Conservation (phyloP, 495 filamentous ascomycete genomes). For the Aspergillus olivimuriae region DNA sequence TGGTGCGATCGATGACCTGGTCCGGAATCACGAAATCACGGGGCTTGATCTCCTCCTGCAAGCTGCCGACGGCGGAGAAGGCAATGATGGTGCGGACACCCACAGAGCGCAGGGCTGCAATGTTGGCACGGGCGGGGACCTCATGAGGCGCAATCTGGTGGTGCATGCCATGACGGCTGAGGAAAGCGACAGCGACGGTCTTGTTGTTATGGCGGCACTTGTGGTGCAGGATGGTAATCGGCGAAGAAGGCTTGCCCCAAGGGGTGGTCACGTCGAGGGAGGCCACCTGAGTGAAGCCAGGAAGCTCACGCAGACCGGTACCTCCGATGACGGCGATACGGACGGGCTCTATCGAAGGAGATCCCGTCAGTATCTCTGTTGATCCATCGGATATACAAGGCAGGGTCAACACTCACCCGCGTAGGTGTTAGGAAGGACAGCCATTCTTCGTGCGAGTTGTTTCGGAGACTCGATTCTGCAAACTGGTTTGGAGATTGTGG, state of each 20-base stretch:
- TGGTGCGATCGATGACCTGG: conserved; percentile 96
- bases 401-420: conserved; percentile 32
- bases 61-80: conserved; percentile 89
- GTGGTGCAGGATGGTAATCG: conserved; percentile 86
- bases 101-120: conserved; percentile 83
- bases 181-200: conserved; percentile 77
- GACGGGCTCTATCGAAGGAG: conserved; percentile 56
- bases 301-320: conserved; percentile 72
- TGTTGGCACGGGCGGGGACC: conserved; percentile 85
- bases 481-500: conserved; percentile 25
- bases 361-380: conserved; percentile 3
- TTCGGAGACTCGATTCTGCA: conserved; percentile 29
- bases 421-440: conserved; percentile 50
- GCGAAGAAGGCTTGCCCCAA: conserved; percentile 89
- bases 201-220: conserved; percentile 48
- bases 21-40: conserved; percentile 95
- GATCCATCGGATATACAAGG: not conserved
- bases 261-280: conserved; percentile 66
- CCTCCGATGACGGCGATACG: conserved; percentile 95
- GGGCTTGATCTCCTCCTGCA: conserved; percentile 86
- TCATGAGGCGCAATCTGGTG: conserved; percentile 91
- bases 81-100: conserved; percentile 88
- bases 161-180: conserved; percentile 82
- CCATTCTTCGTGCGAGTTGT: conserved; percentile 43
- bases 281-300: conserved; percentile 75